A percentile compares a stretch with the other conserved stretches of the same genome.
Evolutionary conservation across 2,329 filamentous ascomycete genomes (phyloP).

Genomic region (Sclerotinia borealis): DNA sequence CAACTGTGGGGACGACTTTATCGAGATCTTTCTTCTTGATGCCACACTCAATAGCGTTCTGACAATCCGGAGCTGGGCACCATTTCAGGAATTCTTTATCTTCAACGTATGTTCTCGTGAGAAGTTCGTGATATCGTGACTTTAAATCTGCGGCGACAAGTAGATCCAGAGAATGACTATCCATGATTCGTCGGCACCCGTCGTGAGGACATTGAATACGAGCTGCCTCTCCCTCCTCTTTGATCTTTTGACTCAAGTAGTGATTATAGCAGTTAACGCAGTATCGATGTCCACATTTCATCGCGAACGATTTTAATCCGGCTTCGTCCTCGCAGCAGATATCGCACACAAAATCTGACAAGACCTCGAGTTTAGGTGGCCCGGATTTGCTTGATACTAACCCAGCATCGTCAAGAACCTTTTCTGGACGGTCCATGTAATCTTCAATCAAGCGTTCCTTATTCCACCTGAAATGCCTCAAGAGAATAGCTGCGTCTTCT

Average conservation of each 20-base stretch:
- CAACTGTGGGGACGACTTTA: constrained; percentile 82
- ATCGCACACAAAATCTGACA: constrained; percentile 80
- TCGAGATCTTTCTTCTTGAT: constrained; percentile 84
- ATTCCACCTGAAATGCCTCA: constrained; percentile 91
- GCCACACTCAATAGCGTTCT: constrained; percentile 82
- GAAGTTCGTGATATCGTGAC: constrained; percentile 70
- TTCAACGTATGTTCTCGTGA: constrained; percentile 93
- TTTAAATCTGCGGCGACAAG: constrained; percentile 55
- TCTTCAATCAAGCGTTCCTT: constrained; percentile 91
- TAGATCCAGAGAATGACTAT: constrained; percentile 79
- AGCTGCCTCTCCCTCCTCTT: constrained; percentile 89
- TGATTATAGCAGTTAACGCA: constrained; percentile 89
- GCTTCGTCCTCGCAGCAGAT: constrained; percentile 91
- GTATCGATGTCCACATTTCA: constrained; percentile 92
- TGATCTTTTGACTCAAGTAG: constrained; percentile 88
- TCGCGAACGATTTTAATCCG: constrained; percentile 75
- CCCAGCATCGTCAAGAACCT: constrained; percentile 78
- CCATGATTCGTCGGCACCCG: constrained; percentile 82
- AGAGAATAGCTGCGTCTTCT: constrained; percentile 83
- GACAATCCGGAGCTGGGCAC: constrained; percentile 97
- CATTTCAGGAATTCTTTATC: constrained; percentile 94
- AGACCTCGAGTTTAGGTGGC: constrained; percentile 61
- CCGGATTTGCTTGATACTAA: constrained; percentile 59
- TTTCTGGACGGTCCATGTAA: constrained; percentile 85
- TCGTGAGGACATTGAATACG: constrained; percentile 90